These are phyloP conservation scores for Excoecaria cochinchinensis DNA, from an alignment of 345 rosid species.

Conservation along the genomic window DNA sequence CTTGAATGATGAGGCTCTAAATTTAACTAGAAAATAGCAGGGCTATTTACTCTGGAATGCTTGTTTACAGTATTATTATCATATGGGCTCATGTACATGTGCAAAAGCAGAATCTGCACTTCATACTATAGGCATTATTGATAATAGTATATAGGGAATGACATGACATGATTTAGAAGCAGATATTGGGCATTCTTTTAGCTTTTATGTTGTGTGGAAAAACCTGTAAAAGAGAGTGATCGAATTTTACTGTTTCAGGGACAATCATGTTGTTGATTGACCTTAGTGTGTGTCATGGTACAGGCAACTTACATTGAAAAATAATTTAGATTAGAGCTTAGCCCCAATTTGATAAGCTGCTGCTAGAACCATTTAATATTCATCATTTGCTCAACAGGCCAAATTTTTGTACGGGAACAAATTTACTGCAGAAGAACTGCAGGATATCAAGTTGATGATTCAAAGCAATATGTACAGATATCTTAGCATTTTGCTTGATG, in stretches of 20 bases:
- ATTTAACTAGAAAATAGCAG: not conserved
- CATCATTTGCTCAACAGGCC: constrained; percentile 54
- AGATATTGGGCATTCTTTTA: not conserved
- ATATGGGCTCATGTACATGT: not conserved
- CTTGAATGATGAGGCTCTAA: not conserved
- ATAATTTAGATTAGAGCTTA: not conserved
- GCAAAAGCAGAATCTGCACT: not conserved
- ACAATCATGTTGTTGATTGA: not conserved
- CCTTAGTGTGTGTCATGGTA: not conserved
- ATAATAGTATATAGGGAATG: not conserved
- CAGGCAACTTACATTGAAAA: not conserved
- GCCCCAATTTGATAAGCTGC: constrained; percentile 2
- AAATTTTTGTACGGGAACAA: constrained; percentile 89
- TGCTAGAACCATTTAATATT: constrained; percentile 1
- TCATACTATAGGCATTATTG: not conserved
- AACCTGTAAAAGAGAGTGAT: not conserved
- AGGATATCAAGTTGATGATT: constrained; percentile 89
- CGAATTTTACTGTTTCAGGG: not conserved
- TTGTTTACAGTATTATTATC: not conserved
- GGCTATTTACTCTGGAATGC: not conserved
- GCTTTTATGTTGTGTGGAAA: not conserved
- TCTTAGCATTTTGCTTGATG: constrained; percentile 92
- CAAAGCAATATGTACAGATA: constrained; percentile 96
- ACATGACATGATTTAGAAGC: not conserved
- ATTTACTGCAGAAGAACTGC: constrained; percentile 74